Evolutionary conservation across 225 moss, liverwort and hornwort species (phyloP).

Genomic region (Pseudisothecium myosuroides): DNA sequence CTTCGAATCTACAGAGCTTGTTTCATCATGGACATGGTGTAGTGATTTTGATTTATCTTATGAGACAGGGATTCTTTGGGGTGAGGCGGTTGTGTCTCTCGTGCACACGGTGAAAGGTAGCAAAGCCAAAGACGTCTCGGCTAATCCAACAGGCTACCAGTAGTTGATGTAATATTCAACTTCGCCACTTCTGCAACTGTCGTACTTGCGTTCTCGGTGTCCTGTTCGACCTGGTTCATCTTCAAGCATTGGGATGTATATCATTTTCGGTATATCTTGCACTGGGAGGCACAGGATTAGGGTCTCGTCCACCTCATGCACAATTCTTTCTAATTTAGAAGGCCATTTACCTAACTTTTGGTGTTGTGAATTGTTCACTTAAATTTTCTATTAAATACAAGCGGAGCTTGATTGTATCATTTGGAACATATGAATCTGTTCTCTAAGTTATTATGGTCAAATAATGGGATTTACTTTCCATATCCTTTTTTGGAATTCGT

Average conservation of each 20-base stretch:
- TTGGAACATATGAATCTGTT: neutral
- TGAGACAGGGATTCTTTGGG: neutral
- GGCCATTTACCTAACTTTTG: neutral
- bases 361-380: neutral
- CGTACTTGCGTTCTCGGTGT: neutral
- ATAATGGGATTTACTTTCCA: neutral
- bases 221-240: neutral
- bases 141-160: neutral
- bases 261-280: neutral
- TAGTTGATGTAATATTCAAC: neutral
- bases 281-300: neutral
- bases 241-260: neutral
- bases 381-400: neutral
- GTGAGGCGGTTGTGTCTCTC: neutral
- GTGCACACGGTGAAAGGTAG: neutral
- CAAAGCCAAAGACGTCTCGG: neutral
- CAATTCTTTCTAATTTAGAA: constrained; percentile 1
- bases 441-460: neutral
- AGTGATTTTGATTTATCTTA: neutral
- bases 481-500: neutral
- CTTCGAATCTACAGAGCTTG: neutral
- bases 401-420: neutral
- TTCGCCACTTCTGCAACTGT: neutral
- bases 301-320: neutral
- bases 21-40: neutral